phyloP scores from a whole-genome alignment of 345 rosid species.

The Excoecaria cochinchinensis region DNA sequence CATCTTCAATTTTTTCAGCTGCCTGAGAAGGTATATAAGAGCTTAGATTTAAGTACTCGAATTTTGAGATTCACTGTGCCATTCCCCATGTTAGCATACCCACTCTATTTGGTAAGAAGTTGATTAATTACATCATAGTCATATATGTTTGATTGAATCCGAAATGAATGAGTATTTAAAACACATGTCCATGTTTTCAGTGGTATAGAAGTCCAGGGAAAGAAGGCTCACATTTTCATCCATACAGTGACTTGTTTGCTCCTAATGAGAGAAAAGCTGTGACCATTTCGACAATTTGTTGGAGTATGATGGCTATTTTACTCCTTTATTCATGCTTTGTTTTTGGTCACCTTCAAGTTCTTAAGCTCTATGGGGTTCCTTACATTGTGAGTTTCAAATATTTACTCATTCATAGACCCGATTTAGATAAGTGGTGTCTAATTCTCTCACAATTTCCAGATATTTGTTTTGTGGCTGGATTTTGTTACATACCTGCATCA shows the following conservation, averaged over 20 bases:
- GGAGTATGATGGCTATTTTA: slow-evolving; percentile 65
- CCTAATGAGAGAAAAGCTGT: slow-evolving; percentile 24
- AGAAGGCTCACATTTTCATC: slow-evolving; percentile 33
- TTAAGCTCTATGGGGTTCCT: slow-evolving; percentile 73
- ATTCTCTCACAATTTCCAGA: slow-evolving; percentile 31
- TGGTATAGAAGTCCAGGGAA: slow-evolving; percentile 36
- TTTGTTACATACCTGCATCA: slow-evolving; percentile 84
- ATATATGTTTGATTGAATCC: too few species aligned
- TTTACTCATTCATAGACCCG: not conserved
- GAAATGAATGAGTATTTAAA: too few species aligned
- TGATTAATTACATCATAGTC: not conserved
- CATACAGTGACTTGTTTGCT: slow-evolving; percentile 29
- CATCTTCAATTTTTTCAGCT: slow-evolving; percentile 35
- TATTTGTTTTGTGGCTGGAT: slow-evolving; percentile 84
- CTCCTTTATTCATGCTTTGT: slow-evolving; percentile 39
- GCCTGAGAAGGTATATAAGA: slow-evolving; percentile 58
- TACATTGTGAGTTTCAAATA: slow-evolving; percentile 42
- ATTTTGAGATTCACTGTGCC: slow-evolving; percentile 66
- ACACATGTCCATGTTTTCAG: not conserved
- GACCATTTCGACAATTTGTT: slow-evolving; percentile 48
- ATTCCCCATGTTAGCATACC: slow-evolving; percentile 66
- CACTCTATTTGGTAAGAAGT: slow-evolving; percentile 57
- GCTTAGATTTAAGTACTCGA: slow-evolving; percentile 35
- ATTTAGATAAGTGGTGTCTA: too few species aligned
- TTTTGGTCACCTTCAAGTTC: slow-evolving; percentile 44